phyloP scores from a whole-genome alignment of 2,329 filamentous ascomycete species.

The Fusarium annulatum region DNA sequence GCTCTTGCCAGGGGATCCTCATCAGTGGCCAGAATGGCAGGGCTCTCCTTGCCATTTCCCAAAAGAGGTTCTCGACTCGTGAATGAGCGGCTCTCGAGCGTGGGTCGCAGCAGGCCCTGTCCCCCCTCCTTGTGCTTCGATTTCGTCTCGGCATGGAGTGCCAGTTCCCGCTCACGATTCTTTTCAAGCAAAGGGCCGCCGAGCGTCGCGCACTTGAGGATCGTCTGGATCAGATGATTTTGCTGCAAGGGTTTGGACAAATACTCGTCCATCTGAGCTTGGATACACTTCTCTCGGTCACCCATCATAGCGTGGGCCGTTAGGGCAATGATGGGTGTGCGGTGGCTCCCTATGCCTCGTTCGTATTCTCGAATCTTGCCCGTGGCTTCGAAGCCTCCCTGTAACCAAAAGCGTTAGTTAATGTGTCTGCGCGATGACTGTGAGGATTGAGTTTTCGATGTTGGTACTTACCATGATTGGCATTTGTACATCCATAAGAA shows the following conservation, averaged over 20 bases:
- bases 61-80: constrained; percentile 74
- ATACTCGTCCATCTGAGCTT: constrained; percentile 99
- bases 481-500: constrained; percentile 99
- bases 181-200: constrained; percentile 85
- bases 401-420: constrained; percentile 50
- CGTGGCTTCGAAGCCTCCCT: constrained; percentile 97
- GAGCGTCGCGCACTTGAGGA: constrained; percentile 94
- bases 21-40: constrained; percentile 63
- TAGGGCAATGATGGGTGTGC: constrained; percentile 95
- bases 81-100: constrained; percentile 69
- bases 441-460: not conserved
- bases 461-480: constrained; percentile 84
- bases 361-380: constrained; percentile 97
- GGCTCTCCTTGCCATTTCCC: constrained; percentile 68
- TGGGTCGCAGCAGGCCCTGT: constrained; percentile 53
- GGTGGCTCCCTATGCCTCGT: constrained; percentile 78
- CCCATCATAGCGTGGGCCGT: constrained; percentile 99
- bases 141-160: constrained; percentile 61
- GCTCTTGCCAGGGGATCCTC: constrained; percentile 63
- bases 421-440: not conserved
- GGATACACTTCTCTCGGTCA: constrained; percentile 96
- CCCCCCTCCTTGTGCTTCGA: constrained; percentile 54
- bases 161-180: constrained; percentile 71
- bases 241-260: constrained; percentile 96
- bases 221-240: constrained; percentile 97